These are phyloP conservation scores for Aspergillus asperescens DNA, from an alignment of 495 filamentous ascomycete species.

Conservation along the genomic window DNA sequence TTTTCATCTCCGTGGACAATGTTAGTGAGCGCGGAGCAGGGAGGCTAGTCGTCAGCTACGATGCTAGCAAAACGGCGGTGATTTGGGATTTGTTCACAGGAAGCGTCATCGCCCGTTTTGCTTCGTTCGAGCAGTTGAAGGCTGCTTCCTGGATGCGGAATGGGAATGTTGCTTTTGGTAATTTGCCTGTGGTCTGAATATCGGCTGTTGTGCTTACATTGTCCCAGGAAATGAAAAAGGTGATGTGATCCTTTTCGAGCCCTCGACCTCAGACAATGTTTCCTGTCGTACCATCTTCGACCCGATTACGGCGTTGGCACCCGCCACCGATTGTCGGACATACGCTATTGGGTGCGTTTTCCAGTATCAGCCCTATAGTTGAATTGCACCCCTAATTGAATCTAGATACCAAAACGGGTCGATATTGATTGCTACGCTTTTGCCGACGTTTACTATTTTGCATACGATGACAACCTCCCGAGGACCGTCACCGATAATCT, in stretches of 20 bases:
- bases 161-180: constrained; percentile 95
- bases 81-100: constrained; percentile 96
- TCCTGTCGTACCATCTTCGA: constrained; percentile 91
- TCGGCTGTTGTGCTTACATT: constrained; percentile 2
- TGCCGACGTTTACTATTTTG: constrained; percentile 89
- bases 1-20: constrained; percentile 84
- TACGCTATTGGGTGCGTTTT: constrained; percentile 83
- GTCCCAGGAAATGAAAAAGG: constrained; percentile 75
- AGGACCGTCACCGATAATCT: constrained; percentile 80
- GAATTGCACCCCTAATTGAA: not conserved
- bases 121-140: constrained; percentile 78
- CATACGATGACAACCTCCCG: constrained; percentile 83
- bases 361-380: not conserved
- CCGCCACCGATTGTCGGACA: constrained; percentile 85
- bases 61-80: constrained; percentile 84
- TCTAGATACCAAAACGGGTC: constrained; percentile 90
- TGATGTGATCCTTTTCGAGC: constrained; percentile 92
- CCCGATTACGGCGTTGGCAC: constrained; percentile 86
- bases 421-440: constrained; percentile 80
- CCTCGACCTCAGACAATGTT: constrained; percentile 86
- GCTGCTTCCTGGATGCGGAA: constrained; percentile 95
- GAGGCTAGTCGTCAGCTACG: constrained; percentile 85
- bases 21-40: constrained; percentile 83
- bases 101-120: constrained; percentile 82
- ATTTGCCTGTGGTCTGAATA: not conserved